A percentile compares a stretch with the other conserved stretches of the same genome.
Evolutionary conservation across 352 stramenopile genomes (phyloP).

Genomic region (Phytophthora sp.): DNA sequence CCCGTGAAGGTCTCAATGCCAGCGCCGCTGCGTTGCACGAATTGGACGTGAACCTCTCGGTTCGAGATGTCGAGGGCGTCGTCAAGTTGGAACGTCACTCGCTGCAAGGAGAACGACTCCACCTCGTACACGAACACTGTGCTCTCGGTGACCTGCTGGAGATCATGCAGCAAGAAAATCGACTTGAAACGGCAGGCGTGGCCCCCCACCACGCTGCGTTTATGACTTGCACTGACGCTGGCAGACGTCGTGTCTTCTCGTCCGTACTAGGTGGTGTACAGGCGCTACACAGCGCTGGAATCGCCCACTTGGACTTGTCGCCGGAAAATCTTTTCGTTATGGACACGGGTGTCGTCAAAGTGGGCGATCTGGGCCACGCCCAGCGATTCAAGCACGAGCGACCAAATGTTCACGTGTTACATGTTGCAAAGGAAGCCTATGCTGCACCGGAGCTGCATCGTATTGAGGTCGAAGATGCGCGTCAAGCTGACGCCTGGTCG

Average conservation of each 20-base stretch:
- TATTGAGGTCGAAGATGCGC: conserved; percentile 44
- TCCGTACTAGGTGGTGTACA: conserved; percentile 89
- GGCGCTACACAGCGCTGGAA: conserved; percentile 83
- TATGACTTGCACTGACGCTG: conserved; percentile 47
- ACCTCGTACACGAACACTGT: conserved; percentile 75
- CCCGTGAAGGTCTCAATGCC: conserved; percentile 31
- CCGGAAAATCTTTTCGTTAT: conserved; percentile 95
- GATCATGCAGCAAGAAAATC: conserved; percentile 55
- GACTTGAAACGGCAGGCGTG: conserved; percentile 50
- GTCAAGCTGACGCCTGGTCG: conserved; percentile 72
- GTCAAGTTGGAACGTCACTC: conserved; percentile 54
- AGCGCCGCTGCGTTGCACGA: conserved; percentile 61
- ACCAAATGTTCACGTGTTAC: conserved; percentile 27
- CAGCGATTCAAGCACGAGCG: conserved; percentile 30
- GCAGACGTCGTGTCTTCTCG: conserved; percentile 48
- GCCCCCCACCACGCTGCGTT: conserved; percentile 27
- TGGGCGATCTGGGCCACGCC: conserved; percentile 94
- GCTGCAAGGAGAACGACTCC: conserved; percentile 60
- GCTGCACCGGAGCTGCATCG: conserved; percentile 63
- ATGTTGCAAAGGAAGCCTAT: conserved; percentile 71
- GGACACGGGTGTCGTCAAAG: conserved; percentile 67
- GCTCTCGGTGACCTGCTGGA: conserved; percentile 63
- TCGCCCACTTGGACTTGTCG: conserved; percentile 94
- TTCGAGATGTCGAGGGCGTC: conserved; percentile 47
- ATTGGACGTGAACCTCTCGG: conserved; percentile 68